These are phyloP conservation scores for Ceratocystis alfenasii DNA, from an alignment of 2,329 filamentous ascomycete species.

Conservation along the genomic window DNA sequence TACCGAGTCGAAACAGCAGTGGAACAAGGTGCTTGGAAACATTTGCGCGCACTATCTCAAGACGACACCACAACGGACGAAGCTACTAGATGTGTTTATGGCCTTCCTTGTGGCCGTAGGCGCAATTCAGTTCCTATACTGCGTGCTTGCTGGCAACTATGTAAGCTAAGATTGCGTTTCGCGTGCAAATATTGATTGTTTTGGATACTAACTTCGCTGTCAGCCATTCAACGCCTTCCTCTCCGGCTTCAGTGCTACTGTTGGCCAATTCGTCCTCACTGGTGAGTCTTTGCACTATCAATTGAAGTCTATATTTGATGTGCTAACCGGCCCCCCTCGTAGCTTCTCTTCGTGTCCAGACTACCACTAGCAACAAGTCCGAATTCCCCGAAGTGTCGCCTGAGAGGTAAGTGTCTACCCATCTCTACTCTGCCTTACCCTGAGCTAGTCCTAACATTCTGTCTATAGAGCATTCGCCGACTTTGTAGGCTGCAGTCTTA, in stretches of 20 bases:
- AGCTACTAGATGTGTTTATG: slow-evolving; percentile 87
- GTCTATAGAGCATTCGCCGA: slow-evolving; percentile 82
- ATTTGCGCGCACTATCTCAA: slow-evolving; percentile 69
- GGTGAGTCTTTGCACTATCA: slow-evolving; percentile 39
- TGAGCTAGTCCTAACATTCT: background rate
- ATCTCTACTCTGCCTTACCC: background rate
- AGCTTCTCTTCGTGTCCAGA: slow-evolving; percentile 81
- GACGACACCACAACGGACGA: slow-evolving; percentile 77
- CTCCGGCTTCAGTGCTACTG: slow-evolving; percentile 83
- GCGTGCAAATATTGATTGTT: too few relatives aligned
- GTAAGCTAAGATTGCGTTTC: slow-evolving; percentile 43
- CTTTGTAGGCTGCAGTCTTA: slow-evolving; percentile 85
- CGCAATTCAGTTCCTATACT: slow-evolving; percentile 87
- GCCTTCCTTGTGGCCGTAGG: slow-evolving; percentile 74
- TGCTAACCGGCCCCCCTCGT: too few relatives aligned
- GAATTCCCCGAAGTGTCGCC: slow-evolving; percentile 68
- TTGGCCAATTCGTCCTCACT: slow-evolving; percentile 95
- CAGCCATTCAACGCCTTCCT: slow-evolving; percentile 99
- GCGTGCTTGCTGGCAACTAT: slow-evolving; percentile 82
- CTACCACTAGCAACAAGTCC: slow-evolving; percentile 65
- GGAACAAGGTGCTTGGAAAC: slow-evolving; percentile 51
- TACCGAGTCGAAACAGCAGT: slow-evolving; percentile 28
- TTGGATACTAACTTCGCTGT: background rate
- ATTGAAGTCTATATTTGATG: background rate
- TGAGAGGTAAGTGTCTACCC: slow-evolving; percentile 49